Percentiles rank a stretch among this genome's conserved stretches.
Evolutionary conservation across 129 eudicot species (phyloP).

Genomic region (Helianthus tuberosus): DNA sequence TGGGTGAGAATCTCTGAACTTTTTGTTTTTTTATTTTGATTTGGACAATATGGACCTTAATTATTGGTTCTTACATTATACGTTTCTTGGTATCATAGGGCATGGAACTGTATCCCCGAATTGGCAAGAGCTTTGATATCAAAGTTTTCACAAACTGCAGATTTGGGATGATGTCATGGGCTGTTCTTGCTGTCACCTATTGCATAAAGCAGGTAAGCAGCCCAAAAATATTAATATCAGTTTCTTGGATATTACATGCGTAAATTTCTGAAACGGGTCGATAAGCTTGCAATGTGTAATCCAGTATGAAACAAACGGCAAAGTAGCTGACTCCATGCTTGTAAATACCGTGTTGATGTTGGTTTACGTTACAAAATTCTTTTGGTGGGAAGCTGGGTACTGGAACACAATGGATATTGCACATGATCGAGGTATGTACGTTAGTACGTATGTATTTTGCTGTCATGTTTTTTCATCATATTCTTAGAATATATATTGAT

Average conservation of each 20-base stretch:
- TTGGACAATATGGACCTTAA: too few relatives aligned
- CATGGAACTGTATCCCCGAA: conserved; percentile 96
- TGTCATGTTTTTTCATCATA: background rate
- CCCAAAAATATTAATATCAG: background rate
- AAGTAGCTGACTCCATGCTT: conserved; percentile 79
- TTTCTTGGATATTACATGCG: background rate
- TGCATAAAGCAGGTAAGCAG: conserved; percentile 87
- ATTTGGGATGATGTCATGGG: conserved; percentile 99
- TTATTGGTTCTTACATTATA: too few relatives aligned
- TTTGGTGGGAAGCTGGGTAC: conserved; percentile 99
- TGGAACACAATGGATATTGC: conserved; percentile 99
- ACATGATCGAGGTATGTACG: conserved; percentile 81
- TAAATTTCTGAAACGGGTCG: background rate
- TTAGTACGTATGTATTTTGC: background rate
- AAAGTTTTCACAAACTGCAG: conserved; percentile 94
- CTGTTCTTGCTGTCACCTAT: conserved; percentile 95
- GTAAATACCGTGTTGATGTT: conserved; percentile 77
- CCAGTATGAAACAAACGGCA: conserved; percentile 80
- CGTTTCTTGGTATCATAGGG: conserved; percentile 48
- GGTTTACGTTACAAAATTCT: conserved; percentile 89
- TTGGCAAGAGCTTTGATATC: conserved; percentile 85
- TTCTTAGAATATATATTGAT: background rate
- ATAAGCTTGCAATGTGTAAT: conserved; percentile 11
- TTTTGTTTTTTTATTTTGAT: background rate
- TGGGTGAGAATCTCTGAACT: conserved; percentile 64